Base-by-base conservation (phyloP, 2,329 filamentous ascomycete species). In the Fusarium sterilihyphosum region DNA sequence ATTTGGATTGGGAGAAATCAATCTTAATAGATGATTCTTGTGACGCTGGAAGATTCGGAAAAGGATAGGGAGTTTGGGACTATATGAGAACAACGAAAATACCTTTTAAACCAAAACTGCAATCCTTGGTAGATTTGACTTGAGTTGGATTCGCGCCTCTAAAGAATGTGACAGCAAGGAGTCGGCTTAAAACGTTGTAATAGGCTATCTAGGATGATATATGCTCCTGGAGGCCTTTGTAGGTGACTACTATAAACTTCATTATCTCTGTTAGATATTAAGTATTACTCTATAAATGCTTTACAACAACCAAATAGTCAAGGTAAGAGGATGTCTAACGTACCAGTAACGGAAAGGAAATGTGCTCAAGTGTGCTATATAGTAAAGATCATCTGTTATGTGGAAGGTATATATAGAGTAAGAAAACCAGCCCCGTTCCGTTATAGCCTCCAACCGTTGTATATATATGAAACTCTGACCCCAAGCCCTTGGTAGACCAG, bases 31-130 rank as follows among this genome's bases (percentile, higher is more conserved):
- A 38, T 31, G 24, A 18, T 53, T 49, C 17, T 24, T 16, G 14
- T 37, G 43, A 44, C 18, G 60, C 18, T 47, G 22, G 31, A 53
- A 33, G 18, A 20, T 49, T 40, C 16, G 44, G 44, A 57, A 37
- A 49, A 43, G n/a, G 14, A 60, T 22, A 40, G 53, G 67, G 67
- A 66, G 67, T 70, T 70, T 52, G 43, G 37, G 53, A 43, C 18
- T 66, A 38, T 64, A 61, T 60, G 67, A 71, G 67, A 70, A 71
- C 17, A 59, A 66, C 14, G 26, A 71, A 70, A 56, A 40, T 20
- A 56, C 20, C n/a, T 60, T 71, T 56, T 24, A 29, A 47, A 66
- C 11, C 18, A 50, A 14, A 13, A 9, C 9, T 33, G 2, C 13
- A 29, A 16, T 29, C 26, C 13, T 24, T 35, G 8, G 31, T n/a